Evolutionary conservation across 176 grass and related monocot genomes (phyloP).

Genomic region (Aegilops umbellulata): DNA sequence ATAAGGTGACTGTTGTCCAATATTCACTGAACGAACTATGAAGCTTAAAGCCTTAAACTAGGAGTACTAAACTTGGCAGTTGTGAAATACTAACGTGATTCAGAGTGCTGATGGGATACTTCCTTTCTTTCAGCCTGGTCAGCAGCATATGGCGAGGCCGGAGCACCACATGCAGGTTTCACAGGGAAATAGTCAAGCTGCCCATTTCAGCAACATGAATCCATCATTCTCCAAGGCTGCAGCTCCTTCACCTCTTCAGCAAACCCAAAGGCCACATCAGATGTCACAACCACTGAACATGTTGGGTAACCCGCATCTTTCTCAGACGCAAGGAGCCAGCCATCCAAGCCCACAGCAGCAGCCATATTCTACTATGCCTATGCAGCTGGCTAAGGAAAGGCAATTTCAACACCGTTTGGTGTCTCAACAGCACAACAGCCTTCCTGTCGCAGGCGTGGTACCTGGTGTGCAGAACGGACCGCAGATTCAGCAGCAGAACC

Average conservation of each 20-base stretch:
- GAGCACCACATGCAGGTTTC: slow-evolving; percentile 62
- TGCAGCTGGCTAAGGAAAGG: slow-evolving; percentile 61
- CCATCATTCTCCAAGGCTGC: slow-evolving; percentile 37
- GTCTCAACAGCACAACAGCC: slow-evolving; percentile 47
- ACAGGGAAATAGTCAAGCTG: slow-evolving; percentile 41
- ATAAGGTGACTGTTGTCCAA: neutral
- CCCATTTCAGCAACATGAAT: slow-evolving; percentile 52
- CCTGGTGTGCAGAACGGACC: slow-evolving; percentile 36
- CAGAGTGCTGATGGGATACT: slow-evolving; percentile 25
- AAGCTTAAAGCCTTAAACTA: slow-evolving; percentile 1
- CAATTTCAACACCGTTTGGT: slow-evolving; percentile 46
- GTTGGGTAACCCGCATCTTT: slow-evolving; percentile 48
- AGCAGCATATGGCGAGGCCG: slow-evolving; percentile 68
- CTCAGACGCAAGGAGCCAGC: slow-evolving; percentile 53
- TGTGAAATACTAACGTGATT: neutral
- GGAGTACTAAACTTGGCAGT: neutral
- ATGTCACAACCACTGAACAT: slow-evolving; percentile 60
- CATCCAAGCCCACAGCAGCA: slow-evolving; percentile 65
- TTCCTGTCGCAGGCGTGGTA: slow-evolving; percentile 47
- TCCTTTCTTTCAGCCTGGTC: slow-evolving; percentile 54
- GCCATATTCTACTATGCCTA: slow-evolving; percentile 38
- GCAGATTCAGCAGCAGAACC: slow-evolving; percentile 42
- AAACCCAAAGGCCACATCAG: slow-evolving; percentile 50
- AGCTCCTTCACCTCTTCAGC: slow-evolving; percentile 56
- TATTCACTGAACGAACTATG: neutral